Evolutionary conservation across 139 green algal species (phyloP).

Genomic region (Dunaliella primolecta): DNA sequence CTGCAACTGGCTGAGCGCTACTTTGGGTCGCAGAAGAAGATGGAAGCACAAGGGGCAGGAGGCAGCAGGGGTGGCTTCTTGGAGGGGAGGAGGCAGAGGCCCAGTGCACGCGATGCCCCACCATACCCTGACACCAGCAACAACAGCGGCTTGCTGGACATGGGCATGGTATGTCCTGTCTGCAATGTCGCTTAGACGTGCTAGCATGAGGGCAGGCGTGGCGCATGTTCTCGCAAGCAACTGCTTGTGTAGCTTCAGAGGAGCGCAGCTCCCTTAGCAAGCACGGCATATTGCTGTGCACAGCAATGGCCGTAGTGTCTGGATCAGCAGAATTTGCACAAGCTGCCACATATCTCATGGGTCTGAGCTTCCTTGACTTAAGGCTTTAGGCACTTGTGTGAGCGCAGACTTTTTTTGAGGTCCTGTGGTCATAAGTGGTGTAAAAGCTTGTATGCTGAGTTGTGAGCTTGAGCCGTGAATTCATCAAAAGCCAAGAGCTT

Average conservation of each 20-base stretch:
- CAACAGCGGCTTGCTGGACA: not conserved
- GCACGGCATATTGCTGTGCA: too few species aligned
- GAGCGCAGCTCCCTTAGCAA: not conserved
- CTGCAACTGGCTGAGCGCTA: not conserved
- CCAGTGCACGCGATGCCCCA: not conserved
- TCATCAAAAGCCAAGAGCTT: too few species aligned
- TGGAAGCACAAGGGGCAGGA: not conserved
- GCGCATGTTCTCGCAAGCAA: not conserved
- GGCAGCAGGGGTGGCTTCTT: not conserved
- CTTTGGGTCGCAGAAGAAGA: not conserved
- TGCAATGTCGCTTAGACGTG: not conserved
- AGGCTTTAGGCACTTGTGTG: too few species aligned
- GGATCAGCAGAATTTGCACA: not conserved
- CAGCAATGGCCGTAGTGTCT: too few species aligned
- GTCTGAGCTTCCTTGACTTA: too few species aligned
- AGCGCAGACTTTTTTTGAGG: too few species aligned
- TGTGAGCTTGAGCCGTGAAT: not conserved
- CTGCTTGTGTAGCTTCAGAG: not conserved
- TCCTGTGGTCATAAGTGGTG: too few species aligned
- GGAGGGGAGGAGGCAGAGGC: not conserved
- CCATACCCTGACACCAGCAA: not conserved
- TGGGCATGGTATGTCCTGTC: not conserved
- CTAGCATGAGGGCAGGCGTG: not conserved
- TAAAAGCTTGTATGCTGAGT: too few species aligned
- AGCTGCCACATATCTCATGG: not conserved